Evolutionary conservation across 352 stramenopile genomes (phyloP), one percentile per base, ranked within the genome.

Genomic region (Peronospora belbahrii): DNA sequence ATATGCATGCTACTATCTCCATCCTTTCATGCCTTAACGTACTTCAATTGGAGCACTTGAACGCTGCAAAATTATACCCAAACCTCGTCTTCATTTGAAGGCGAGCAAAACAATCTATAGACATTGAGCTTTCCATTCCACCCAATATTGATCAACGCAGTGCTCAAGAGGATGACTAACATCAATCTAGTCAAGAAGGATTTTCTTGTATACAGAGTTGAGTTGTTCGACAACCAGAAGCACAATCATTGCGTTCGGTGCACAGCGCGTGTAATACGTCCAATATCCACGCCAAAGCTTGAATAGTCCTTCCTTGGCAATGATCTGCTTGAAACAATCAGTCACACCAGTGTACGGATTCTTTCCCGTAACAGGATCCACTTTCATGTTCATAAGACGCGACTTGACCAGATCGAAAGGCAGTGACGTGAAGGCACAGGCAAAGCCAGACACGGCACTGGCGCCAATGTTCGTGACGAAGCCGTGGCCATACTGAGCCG

Each of bases 211-310:
- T 23, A 80, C 42, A 28, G 70, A 77, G 56, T 97, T 98, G 46
- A 95, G 82, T 58, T 95, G 83, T 62, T 99, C 95, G 52, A 98
- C 96, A 4, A 96, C 95, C 30, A 99, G 71, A 48, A 99, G 75
- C 57, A 99, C 97, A 65, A 99, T 98, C 96, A 99, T 99, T n/a
- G 96, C 95, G 79, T 99, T 97, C 9, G 97, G 97, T 18, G 96
- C 97, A 65, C 95, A 99, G 52, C 97, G 85, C 51, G 85, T 94
- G 77, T 98, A 99, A 69, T 99, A 99, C 2, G 97, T 97, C 59
- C 83, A 94, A 75, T 99, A 99, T 23, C 96, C 96, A 44, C 78
- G 94, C 83, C 96, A 99, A 33, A 99, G 95, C 56, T 97, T 95
- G 18, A 77, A 63, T 11, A 93, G 78, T 4, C 97, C 97, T 67